phyloP scores from a whole-genome alignment of 768 basidiomycete genomes.

The Cystofilobasidium capitatum region DNA sequence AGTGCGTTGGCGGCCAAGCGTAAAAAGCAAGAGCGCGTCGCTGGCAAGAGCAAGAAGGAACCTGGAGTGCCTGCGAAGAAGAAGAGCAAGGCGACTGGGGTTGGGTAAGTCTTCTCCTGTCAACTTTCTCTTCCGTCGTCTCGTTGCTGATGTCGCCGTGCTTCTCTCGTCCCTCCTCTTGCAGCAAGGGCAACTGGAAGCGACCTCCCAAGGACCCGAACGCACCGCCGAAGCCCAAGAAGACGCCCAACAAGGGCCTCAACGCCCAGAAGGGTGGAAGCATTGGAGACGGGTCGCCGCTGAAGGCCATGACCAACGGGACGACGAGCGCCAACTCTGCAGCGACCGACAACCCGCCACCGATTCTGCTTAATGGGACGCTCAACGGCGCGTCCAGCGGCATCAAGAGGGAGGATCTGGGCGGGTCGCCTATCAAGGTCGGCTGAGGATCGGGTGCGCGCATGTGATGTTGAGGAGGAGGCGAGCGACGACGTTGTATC shows the following conservation, averaged over 20 bases:
- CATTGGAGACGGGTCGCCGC: neutral
- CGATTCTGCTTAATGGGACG: constrained; percentile 1
- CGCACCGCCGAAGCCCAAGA: neutral
- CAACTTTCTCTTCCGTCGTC: neutral
- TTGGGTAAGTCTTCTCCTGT: constrained; percentile 4
- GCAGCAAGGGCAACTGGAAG: constrained; percentile 8
- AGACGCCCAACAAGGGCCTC: neutral
- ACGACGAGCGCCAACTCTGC: neutral
- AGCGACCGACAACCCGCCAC: neutral
- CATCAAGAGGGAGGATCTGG: no score
- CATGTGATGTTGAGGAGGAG: neutral
- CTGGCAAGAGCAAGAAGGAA: neutral
- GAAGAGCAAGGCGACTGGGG: constrained; percentile 11
- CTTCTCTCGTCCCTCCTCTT: neutral
- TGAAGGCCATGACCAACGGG: neutral
- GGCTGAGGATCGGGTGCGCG: neutral
- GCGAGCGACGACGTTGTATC: no score
- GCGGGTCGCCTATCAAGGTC: neutral
- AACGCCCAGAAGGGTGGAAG: neutral
- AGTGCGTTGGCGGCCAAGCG: neutral
- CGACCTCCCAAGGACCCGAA: constrained; percentile 10
- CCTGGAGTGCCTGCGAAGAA: constrained; percentile 5
- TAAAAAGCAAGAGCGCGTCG: neutral
- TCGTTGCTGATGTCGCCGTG: neutral
- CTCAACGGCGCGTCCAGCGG: no score